Percentiles rank a stretch among this genome's conserved stretches.
phyloP scores from a whole-genome alignment of 2,329 filamentous ascomycete genomes.

The Monosporascus sp. region DNA sequence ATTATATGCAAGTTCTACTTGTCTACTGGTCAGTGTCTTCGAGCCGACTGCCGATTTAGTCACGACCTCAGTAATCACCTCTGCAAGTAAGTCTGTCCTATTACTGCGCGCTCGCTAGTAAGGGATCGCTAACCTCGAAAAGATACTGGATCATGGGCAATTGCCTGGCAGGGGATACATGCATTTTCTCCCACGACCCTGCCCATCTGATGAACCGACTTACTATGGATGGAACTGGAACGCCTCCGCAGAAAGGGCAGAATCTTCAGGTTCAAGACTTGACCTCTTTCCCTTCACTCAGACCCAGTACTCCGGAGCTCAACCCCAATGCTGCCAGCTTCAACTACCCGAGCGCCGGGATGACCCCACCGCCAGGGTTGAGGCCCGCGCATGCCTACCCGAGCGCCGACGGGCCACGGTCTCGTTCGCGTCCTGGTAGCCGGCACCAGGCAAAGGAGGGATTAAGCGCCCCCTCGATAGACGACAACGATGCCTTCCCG shows the following conservation, averaged over 20 bases:
- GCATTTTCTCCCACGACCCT: conserved; percentile 96
- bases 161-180: conserved; percentile 87
- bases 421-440: conserved; percentile 79
- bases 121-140: conserved; percentile 58
- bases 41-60: conserved; percentile 94
- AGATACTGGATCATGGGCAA: conserved; percentile 97
- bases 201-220: conserved; percentile 79
- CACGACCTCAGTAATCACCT: conserved; percentile 93
- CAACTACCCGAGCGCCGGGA: conserved; percentile 47
- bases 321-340: conserved; percentile 46
- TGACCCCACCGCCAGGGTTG: conserved; percentile 66
- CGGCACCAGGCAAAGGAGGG: conserved; percentile 63
- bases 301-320: conserved; percentile 54
- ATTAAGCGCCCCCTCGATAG: conserved; percentile 69
- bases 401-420: conserved; percentile 57
- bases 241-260: conserved; percentile 59
- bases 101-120: neutral
- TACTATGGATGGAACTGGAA: conserved; percentile 62
- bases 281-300: conserved; percentile 76
- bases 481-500: conserved; percentile 94
- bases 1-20: conserved; percentile 97
- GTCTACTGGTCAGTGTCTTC: conserved; percentile 88
- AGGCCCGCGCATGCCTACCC: conserved; percentile 52
- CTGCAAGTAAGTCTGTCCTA: conserved; percentile 74
- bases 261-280: conserved; percentile 78